A percentile compares a stretch with the other conserved stretches of the same genome.
Conservation (phyloP, 2,329 filamentous ascomycete species). For the Zymoseptoria pseudotritici region DNA sequence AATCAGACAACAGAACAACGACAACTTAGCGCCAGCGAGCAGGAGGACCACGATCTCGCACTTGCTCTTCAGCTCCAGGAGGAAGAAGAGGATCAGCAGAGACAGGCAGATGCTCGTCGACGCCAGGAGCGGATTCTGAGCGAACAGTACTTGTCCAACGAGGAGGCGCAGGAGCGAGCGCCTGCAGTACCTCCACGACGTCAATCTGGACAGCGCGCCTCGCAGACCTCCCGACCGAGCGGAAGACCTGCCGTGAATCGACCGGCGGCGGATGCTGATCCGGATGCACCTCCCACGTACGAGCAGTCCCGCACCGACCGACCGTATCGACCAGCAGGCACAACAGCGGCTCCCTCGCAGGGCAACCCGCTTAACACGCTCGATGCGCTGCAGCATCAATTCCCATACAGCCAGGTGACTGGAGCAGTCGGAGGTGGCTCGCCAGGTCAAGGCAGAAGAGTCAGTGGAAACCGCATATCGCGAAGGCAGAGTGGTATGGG, state of each 20-base stretch:
- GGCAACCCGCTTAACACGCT: slow-evolving; percentile 29
- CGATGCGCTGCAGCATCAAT: slow-evolving; percentile 26
- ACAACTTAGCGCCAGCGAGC: slow-evolving; percentile 49
- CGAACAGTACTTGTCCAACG: slow-evolving; percentile 59
- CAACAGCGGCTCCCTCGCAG: slow-evolving; percentile 23
- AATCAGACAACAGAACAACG: slow-evolving; percentile 13
- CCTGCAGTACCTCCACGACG: slow-evolving; percentile 24
- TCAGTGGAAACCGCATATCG: slow-evolving; percentile 12
- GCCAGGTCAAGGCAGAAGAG: slow-evolving; percentile 6
- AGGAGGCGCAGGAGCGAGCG: slow-evolving; percentile 27
- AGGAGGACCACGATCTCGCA: slow-evolving; percentile 78
- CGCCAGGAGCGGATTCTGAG: slow-evolving; percentile 61
- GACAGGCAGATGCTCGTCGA: slow-evolving; percentile 50
- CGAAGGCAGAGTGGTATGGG: slow-evolving; percentile 16
- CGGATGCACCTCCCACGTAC: slow-evolving; percentile 57
- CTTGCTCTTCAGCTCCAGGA: slow-evolving; percentile 89
- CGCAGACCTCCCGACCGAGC: slow-evolving; percentile 7
- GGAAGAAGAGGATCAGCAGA: slow-evolving; percentile 76
- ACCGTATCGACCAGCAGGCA: slow-evolving; percentile 39
- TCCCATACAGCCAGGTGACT: slow-evolving; percentile 14
- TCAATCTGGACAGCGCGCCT: slow-evolving; percentile 3
- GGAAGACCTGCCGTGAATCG: slow-evolving; percentile 22
- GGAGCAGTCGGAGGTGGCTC: slow-evolving; percentile 10
- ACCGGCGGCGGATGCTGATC: slow-evolving; percentile 34
- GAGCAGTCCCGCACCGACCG: slow-evolving; percentile 54